A percentile compares a stretch with the other conserved stretches of the same genome.
Evolutionary conservation across 1,139 yeast genomes (phyloP).

Genomic region (Nakaseomyces kungkrabaensis): DNA sequence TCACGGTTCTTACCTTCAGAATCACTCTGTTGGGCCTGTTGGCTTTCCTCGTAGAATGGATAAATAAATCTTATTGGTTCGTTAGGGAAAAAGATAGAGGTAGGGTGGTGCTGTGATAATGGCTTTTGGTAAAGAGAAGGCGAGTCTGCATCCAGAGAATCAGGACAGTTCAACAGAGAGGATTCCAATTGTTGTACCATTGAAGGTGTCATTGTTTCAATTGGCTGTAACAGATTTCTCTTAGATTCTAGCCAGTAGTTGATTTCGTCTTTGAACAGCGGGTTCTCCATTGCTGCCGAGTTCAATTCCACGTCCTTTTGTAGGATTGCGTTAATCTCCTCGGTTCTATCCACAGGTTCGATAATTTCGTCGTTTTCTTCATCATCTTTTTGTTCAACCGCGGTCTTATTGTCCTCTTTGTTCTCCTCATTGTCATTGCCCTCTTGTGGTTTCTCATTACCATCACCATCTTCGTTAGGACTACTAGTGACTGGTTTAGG

Average conservation of each 20-base stretch:
- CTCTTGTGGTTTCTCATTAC: background rate
- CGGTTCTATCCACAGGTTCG: slow-evolving; percentile 20
- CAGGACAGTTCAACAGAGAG: slow-evolving; percentile 84
- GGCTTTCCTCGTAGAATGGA: slow-evolving; percentile 29
- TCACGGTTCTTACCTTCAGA: background rate
- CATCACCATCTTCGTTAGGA: background rate
- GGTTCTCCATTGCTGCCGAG: slow-evolving; percentile 22
- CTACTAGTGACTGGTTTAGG: background rate
- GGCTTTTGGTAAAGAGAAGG: slow-evolving; percentile 75
- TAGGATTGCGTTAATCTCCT: slow-evolving; percentile 22
- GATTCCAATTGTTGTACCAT: slow-evolving; percentile 42
- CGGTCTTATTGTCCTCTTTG: background rate
- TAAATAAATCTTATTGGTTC: slow-evolving; percentile 46
- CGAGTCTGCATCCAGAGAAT: slow-evolving; percentile 79
- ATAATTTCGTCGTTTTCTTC: slow-evolving; percentile 6
- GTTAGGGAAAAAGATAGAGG: slow-evolving; percentile 85
- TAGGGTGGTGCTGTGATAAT: slow-evolving; percentile 67
- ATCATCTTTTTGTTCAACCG: background rate
- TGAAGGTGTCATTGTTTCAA: slow-evolving; percentile 24
- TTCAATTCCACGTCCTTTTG: slow-evolving; percentile 19
- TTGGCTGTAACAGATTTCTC: slow-evolving; percentile 24
- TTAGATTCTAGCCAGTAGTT: slow-evolving; percentile 26
- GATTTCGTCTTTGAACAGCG: slow-evolving; percentile 25
- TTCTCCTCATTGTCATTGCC: background rate
- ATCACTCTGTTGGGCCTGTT: slow-evolving; percentile 15